Percentiles rank a stretch among this genome's conserved stretches.
phyloP scores from a whole-genome alignment of 2,329 filamentous ascomycete genomes.

The Beauveria caledonica region DNA sequence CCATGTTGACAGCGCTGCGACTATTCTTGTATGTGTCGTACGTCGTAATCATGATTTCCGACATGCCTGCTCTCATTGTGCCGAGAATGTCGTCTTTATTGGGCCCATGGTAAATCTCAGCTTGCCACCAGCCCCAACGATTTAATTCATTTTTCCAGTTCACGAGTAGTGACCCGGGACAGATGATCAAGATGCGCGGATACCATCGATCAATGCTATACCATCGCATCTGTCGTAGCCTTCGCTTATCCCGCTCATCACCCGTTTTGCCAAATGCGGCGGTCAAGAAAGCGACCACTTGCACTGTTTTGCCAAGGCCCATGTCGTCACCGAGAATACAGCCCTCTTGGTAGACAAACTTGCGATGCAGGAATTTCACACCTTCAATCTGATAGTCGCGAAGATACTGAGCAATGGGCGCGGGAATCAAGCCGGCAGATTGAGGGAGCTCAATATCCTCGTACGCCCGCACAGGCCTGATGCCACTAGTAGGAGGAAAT shows the following conservation, averaged over 20 bases:
- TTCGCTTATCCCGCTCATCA: conserved; percentile 74
- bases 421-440: conserved; percentile 76
- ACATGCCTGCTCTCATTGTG: conserved; percentile 63
- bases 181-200: conserved; percentile 68
- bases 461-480: conserved; percentile 62
- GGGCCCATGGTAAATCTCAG: conserved; percentile 70
- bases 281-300: conserved; percentile 86
- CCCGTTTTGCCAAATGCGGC: conserved; percentile 91
- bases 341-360: conserved; percentile 86
- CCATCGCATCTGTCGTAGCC: conserved; percentile 78
- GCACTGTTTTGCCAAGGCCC: conserved; percentile 94
- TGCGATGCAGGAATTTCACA: conserved; percentile 73
- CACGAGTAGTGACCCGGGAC: conserved; percentile 76
- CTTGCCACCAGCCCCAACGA: conserved; percentile 94
- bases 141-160: conserved; percentile 87
- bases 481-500: conserved; percentile 45
- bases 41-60: conserved; percentile 91
- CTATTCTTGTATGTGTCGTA: conserved; percentile 84
- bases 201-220: conserved; percentile 59
- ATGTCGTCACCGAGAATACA: conserved; percentile 94
- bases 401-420: conserved; percentile 82
- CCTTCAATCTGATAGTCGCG: conserved; percentile 87
- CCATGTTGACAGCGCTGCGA: conserved; percentile 64
- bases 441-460: conserved; percentile 66
- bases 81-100: conserved; percentile 61